Conservation (phyloP, 331 rosid genomes). For the Prunus yedoensis region DNA sequence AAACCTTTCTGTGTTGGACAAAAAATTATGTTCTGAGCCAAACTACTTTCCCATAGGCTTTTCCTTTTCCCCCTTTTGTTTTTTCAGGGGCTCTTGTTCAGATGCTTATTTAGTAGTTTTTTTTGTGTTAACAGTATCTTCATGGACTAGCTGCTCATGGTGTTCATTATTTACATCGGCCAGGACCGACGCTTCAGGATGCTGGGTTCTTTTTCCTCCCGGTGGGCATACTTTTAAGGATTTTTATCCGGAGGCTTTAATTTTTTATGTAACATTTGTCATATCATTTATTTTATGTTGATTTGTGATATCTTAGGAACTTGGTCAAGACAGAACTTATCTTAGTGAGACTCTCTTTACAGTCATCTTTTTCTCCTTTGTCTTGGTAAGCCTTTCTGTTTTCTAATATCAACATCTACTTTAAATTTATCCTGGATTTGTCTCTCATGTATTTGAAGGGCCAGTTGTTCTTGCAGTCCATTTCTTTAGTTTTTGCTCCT, state of each 20-base stretch:
- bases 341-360: constrained; percentile 49
- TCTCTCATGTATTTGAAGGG: not conserved
- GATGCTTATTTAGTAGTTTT: constrained; percentile 6
- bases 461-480: not conserved
- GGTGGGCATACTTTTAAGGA: constrained; percentile 21
- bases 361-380: constrained; percentile 43
- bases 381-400: constrained; percentile 36
- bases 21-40: not conserved
- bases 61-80: no score
- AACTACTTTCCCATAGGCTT: not conserved
- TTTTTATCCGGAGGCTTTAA: not conserved
- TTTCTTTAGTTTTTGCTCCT: not conserved
- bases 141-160: constrained; percentile 59
- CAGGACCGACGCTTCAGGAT: constrained; percentile 55
- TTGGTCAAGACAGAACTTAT: constrained; percentile 41
- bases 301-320: constrained; percentile 33
- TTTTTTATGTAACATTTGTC: not conserved
- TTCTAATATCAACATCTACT: not conserved
- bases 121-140: constrained; percentile 38
- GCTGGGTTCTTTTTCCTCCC: constrained; percentile 50
- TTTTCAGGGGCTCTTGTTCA: not conserved
- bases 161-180: constrained; percentile 52
- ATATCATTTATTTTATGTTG: not conserved
- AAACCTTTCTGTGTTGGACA: not conserved
- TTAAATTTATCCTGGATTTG: not conserved